Evolutionary conservation across 225 moss, liverwort and hornwort genomes (phyloP), one percentile per base, ranked within the genome.

Genomic region (Marchantia polymorpha): DNA sequence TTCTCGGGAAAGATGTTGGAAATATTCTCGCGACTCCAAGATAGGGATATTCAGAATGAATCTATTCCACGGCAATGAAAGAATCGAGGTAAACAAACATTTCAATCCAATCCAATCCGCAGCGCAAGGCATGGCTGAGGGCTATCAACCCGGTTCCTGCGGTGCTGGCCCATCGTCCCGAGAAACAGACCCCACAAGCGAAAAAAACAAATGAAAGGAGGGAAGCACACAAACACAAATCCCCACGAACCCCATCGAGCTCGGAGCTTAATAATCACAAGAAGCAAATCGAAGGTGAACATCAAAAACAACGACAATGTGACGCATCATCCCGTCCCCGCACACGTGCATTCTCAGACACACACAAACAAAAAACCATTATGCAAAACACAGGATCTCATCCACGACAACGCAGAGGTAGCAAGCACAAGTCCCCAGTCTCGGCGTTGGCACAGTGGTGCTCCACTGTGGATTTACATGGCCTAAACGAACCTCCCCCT

Each of bases 311-410:
- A 53, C 73, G 51, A 73, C n/a, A 73, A 52, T 20, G 25, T 73
- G 73, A 73, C 73, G 73, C 52, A 51, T 52, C 52, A 52, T 47
- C 47, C 73, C 30, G 23, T 73, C 39, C 17, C 47, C 73, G 10
- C 73, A 73, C 73, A 73, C 73, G 73, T 73, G 73, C 73, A 73
- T 52, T 53, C 14, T 52, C 73, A 73, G 73, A 73, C 73, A 73
- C 73, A 51, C 50, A 73, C 73, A 73, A 51, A 73, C 73, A 73
- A 53, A 53, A 69, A 25, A 51, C 52, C 73, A 51, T 73, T 39
- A 53, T 53, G 73, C 73, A 53, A 6, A 52, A 52, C 73, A 73
- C 52, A 53, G 73, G 73, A 73, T 73, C 73, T 73, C 73, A 73
- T 73, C 73, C 73, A 73, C 73, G 73, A 73, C 73, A 73, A 73